These are phyloP conservation scores for Stagonosporopsis rhizophila DNA, from an alignment of 2,329 filamentous ascomycete species.

Conservation along the genomic window DNA sequence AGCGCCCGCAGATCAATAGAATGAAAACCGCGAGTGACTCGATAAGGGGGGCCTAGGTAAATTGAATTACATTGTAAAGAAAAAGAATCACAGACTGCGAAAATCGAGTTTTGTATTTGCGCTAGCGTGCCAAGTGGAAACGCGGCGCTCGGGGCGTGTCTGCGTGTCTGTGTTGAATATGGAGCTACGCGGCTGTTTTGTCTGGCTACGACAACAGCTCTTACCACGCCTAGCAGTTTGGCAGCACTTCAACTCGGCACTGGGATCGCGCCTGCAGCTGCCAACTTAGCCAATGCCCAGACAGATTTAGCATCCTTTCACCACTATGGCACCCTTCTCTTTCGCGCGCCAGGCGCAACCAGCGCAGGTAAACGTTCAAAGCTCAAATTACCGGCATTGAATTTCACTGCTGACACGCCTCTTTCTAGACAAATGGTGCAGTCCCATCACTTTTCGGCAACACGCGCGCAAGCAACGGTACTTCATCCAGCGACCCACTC, in stretches of 20 bases:
- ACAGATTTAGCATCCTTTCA: not conserved
- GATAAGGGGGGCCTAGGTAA: no score
- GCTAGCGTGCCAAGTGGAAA: constrained; percentile 28
- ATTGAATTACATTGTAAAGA: constrained; percentile 67
- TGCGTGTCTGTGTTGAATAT: constrained; percentile 7
- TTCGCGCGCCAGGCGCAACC: constrained; percentile 38
- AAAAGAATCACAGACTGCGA: constrained; percentile 48
- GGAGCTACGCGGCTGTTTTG: constrained; percentile 36
- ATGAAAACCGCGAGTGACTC: no score
- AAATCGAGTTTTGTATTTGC: constrained; percentile 28
- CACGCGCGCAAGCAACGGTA: constrained; percentile 25
- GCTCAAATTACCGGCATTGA: not conserved
- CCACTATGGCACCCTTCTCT: constrained; percentile 38
- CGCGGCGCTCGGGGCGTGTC: constrained; percentile 18
- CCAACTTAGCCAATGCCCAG: not conserved
- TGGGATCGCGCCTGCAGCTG: not conserved
- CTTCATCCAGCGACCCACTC: constrained; percentile 53
- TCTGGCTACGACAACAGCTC: constrained; percentile 6
- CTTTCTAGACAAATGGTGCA: constrained; percentile 20
- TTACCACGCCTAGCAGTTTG: not conserved
- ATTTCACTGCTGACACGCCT: not conserved
- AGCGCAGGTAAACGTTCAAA: constrained; percentile 32
- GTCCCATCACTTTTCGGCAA: constrained; percentile 21
- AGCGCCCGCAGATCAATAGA: constrained; percentile 95
- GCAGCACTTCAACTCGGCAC: not conserved